These are phyloP conservation scores for Brassica cretica DNA, from an alignment of 345 rosid genomes.

Conservation along the genomic window DNA sequence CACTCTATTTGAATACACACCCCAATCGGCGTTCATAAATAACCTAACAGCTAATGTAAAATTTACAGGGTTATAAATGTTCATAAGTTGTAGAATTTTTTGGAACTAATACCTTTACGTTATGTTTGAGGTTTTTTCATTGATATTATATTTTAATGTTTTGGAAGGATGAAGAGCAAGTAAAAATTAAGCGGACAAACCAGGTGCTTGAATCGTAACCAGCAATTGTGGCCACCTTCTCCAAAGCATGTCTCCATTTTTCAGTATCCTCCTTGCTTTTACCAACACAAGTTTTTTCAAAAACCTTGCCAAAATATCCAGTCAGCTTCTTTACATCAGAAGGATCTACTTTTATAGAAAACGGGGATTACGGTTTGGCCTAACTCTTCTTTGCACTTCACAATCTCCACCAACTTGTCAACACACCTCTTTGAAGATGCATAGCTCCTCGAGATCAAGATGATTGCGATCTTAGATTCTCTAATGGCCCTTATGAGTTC, in stretches of 20 bases:
- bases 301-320: neutral
- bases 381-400: neutral
- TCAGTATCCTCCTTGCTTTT: neutral
- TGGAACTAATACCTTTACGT: too few relatives aligned
- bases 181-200: too few relatives aligned
- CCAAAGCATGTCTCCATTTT: neutral
- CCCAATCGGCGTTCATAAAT: neutral
- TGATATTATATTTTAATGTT: too few relatives aligned
- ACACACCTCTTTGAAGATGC: conserved; percentile 9
- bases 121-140: too few relatives aligned
- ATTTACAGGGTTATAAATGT: too few relatives aligned
- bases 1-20: too few relatives aligned
- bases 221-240: too few relatives aligned
- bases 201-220: too few relatives aligned
- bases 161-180: too few relatives aligned
- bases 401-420: conserved; percentile 11
- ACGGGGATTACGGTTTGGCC: neutral
- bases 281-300: neutral
- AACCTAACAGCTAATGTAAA: neutral
- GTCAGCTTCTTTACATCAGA: neutral
- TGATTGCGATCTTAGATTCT: conserved; percentile 13
- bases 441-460: conserved; percentile 5
- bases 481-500: conserved; percentile 6
- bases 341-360: conserved; percentile 10
- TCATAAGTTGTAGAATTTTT: too few relatives aligned